Percentiles rank a stretch among this genome's conserved stretches.
phyloP scores from a whole-genome alignment of 1,139 yeast genomes.

The Pichia sp. region DNA sequence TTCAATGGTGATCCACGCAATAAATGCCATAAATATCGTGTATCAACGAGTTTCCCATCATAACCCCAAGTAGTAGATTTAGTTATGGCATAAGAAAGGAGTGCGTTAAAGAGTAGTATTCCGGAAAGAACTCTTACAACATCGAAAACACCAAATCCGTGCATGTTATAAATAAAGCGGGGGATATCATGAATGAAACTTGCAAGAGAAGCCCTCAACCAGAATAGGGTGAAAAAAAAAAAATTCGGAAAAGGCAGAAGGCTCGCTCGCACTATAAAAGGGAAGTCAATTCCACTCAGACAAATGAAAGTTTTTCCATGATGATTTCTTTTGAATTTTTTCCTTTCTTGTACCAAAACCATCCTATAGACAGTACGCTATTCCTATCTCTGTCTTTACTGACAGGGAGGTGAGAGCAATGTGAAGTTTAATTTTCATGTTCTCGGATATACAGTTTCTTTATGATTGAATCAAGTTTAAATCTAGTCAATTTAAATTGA shows the following conservation, averaged over 20 bases:
- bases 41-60: conserved; percentile 45
- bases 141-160: conserved; percentile 29
- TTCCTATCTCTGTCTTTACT: conserved; percentile 13
- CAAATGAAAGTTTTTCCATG: background rate
- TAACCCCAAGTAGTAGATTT: conserved; percentile 47
- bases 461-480: background rate
- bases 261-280: too few species aligned
- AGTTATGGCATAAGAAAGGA: conserved; percentile 47
- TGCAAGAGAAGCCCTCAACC: conserved; percentile 3
- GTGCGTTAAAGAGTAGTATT: conserved; percentile 38
- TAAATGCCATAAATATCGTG: conserved; percentile 28
- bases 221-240: background rate
- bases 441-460: background rate
- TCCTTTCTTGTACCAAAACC: conserved; percentile 27
- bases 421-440: background rate
- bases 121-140: conserved; percentile 42
- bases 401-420: background rate
- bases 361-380: conserved; percentile 31
- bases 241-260: background rate
- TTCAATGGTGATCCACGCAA: conserved; percentile 18
- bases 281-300: background rate
- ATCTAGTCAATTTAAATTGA: conserved; percentile 8
- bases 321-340: conserved; percentile 4
- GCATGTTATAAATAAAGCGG: too few species aligned
- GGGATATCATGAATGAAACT: too few species aligned